These are phyloP conservation scores for Litsea cubeba DNA, from an alignment of 164 flowering plant species.

Conservation along the genomic window DNA sequence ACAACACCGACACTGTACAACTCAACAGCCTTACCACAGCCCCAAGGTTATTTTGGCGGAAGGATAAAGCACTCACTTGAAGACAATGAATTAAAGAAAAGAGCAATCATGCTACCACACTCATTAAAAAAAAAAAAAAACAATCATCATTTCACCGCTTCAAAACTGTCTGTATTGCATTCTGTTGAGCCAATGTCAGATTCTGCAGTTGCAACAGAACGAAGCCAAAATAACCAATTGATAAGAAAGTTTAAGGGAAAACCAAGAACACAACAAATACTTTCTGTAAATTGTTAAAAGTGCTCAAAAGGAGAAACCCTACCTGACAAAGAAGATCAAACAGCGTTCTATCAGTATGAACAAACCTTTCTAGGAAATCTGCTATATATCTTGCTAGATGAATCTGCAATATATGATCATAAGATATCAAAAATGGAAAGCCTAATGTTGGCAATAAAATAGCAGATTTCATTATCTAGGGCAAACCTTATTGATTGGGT, in stretches of 20 bases:
- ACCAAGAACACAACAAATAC: background rate
- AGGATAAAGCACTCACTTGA: background rate
- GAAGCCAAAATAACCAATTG: background rate
- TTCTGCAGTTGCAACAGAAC: slow-evolving; percentile 30
- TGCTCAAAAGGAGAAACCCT: background rate
- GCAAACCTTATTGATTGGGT: slow-evolving; percentile 79
- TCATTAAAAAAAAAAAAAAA: no score
- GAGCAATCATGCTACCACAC: background rate
- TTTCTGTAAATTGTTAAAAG: background rate
- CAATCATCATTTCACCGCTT: slow-evolving; percentile 3
- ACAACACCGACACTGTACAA: background rate
- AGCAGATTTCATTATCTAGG: background rate
- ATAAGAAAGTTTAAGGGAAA: background rate
- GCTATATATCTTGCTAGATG: slow-evolving; percentile 59
- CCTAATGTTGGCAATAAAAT: background rate
- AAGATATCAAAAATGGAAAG: background rate
- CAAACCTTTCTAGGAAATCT: slow-evolving; percentile 57
- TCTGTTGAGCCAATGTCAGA: slow-evolving; percentile 34
- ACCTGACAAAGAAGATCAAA: slow-evolving; percentile 82
- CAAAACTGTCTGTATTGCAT: slow-evolving; percentile 32
- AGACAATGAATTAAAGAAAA: background rate
- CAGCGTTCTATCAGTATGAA: slow-evolving; percentile 32
- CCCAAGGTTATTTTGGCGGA: background rate
- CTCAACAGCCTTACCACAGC: background rate
- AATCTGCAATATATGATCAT: slow-evolving; percentile 37